Percentiles rank a stretch among this genome's conserved stretches.
Evolutionary conservation across 2,329 filamentous ascomycete genomes (phyloP).

Genomic region (Ceratocystis huliohia): DNA sequence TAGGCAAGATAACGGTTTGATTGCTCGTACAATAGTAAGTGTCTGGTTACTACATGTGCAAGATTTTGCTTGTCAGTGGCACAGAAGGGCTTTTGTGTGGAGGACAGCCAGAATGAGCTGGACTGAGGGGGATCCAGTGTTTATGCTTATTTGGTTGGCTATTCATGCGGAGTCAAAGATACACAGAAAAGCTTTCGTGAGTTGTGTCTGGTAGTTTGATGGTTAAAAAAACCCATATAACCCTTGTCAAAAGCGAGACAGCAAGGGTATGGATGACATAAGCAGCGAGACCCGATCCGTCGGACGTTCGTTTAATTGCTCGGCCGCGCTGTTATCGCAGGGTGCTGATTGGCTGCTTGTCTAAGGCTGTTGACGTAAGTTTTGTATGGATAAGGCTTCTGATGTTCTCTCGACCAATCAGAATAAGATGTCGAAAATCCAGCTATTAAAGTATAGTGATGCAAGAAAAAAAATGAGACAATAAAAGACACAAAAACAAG

Average conservation of each 20-base stretch:
- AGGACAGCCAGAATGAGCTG: background rate
- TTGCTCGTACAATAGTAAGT: background rate
- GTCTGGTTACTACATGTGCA: background rate
- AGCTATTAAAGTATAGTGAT: background rate
- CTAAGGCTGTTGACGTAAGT: background rate
- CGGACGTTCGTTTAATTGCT: background rate
- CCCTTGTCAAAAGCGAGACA: background rate
- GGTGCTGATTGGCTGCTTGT: background rate
- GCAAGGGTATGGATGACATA: conserved; percentile 1
- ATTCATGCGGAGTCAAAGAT: no score
- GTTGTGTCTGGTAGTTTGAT: background rate
- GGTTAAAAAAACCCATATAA: background rate
- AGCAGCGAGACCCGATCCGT: background rate
- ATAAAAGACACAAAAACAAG: no score
- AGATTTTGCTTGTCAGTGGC: background rate
- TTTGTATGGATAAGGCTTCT: background rate
- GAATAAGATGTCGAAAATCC: background rate
- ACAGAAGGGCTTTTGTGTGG: background rate
- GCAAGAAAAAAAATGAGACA: background rate
- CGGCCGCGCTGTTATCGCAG: conserved; percentile 12
- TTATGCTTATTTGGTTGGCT: background rate
- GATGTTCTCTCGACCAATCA: background rate
- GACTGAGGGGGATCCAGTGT: background rate
- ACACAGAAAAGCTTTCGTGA: no score
- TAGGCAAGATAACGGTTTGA: background rate